These are phyloP conservation scores for Glomus cerebriforme DNA, from an alignment of 192 early-diverging fungal species.

Conservation along the genomic window DNA sequence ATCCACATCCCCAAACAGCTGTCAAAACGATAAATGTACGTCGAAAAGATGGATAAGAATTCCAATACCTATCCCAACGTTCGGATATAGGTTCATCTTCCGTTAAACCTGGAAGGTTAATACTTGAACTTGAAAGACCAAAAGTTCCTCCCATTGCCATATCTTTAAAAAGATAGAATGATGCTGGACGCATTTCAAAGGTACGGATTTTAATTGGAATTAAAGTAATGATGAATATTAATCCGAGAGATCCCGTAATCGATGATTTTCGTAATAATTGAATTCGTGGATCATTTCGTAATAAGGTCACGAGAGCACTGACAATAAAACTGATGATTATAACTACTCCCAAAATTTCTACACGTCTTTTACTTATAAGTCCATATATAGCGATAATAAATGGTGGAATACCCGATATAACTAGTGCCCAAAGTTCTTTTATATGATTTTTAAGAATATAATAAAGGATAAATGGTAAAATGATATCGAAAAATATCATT, in stretches of 20 bases:
- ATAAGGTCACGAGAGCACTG: constrained; percentile 41
- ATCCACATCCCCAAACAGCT: neutral
- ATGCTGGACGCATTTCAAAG: constrained; percentile 40
- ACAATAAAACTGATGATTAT: constrained; percentile 44
- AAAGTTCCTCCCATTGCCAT: constrained; percentile 33
- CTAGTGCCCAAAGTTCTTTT: constrained; percentile 36
- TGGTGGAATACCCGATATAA: constrained; percentile 43
- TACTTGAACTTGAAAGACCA: no score
- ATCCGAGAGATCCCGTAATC: constrained; percentile 43
- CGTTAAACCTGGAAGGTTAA: constrained; percentile 22
- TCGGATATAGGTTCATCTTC: neutral
- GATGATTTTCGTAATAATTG: constrained; percentile 47
- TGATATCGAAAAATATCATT: neutral
- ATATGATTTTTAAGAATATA: constrained; percentile 38
- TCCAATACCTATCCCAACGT: neutral
- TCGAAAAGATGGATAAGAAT: neutral
- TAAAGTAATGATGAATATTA: constrained; percentile 39
- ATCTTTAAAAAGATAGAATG: constrained; percentile 41
- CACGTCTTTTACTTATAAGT: constrained; percentile 32
- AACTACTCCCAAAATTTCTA: constrained; percentile 42
- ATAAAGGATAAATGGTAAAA: constrained; percentile 19
- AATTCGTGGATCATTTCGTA: constrained; percentile 46
- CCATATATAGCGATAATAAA: constrained; percentile 36
- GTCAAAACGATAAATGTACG: neutral
- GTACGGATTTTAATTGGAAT: constrained; percentile 40